These are phyloP conservation scores for Asparagopsis taxiformis DNA, from an alignment of 31 red algal species.

Conservation along the genomic window DNA sequence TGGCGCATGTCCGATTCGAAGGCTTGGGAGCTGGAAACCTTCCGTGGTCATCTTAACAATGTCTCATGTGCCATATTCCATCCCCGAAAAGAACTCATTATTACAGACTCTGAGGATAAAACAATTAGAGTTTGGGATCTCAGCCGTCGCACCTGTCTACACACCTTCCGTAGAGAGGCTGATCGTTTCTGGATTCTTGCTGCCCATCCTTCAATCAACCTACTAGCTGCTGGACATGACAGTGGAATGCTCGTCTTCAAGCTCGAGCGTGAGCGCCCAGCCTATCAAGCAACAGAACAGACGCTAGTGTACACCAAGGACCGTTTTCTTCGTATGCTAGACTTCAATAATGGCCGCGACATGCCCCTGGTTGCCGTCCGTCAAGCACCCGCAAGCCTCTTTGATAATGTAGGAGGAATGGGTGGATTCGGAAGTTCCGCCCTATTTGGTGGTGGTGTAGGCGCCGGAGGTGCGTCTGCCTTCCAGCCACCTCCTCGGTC, in stretches of 20 bases:
- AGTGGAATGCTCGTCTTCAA: slow-evolving; percentile 96
- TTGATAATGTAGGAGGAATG: slow-evolving; percentile 68
- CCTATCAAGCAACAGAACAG: slow-evolving; percentile 71
- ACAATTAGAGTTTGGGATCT: slow-evolving; percentile 99
- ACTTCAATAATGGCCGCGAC: slow-evolving; percentile 93
- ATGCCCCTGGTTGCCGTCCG: slow-evolving; percentile 75
- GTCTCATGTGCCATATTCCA: slow-evolving; percentile 99
- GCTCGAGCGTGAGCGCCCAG: slow-evolving; percentile 95
- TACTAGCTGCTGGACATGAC: slow-evolving; percentile 96
- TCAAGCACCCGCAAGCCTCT: slow-evolving; percentile 66
- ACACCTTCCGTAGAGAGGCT: slow-evolving; percentile 87
- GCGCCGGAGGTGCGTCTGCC: slow-evolving; percentile 9
- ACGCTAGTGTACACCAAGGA: slow-evolving; percentile 84
- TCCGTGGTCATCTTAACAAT: slow-evolving; percentile 98
- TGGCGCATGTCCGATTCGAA: slow-evolving; percentile 93
- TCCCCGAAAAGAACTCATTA: slow-evolving; percentile 82
- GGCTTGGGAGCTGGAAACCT: slow-evolving; percentile 96
- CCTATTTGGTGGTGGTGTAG: slow-evolving; percentile 18
- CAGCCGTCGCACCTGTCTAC: slow-evolving; percentile 78
- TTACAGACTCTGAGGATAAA: slow-evolving; percentile 92
- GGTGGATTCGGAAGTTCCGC: slow-evolving; percentile 25
- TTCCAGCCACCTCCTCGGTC: slow-evolving; percentile 74
- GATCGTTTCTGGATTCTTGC: slow-evolving; percentile 99
- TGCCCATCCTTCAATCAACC: slow-evolving; percentile 83
- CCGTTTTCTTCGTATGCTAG: slow-evolving; percentile 83